Evolutionary conservation across 2,329 filamentous ascomycete species (phyloP).

Genomic region (Fusarium armeniacum): DNA sequence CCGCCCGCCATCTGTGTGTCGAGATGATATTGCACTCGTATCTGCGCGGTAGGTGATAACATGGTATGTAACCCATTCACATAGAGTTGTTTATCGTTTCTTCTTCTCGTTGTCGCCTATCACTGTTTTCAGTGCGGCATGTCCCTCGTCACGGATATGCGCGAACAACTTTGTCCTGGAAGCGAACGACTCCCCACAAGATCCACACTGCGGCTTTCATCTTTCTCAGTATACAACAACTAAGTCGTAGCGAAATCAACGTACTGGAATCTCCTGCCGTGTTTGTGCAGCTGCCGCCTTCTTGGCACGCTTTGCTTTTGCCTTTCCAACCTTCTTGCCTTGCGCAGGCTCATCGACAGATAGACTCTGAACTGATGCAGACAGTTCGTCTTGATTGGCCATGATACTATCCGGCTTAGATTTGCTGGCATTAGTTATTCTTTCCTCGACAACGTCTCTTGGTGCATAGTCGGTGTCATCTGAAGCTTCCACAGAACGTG

Average conservation of each 20-base stretch:
- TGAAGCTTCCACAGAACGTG: slow-evolving; percentile 35
- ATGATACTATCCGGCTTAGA: slow-evolving; percentile 1
- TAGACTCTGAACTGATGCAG: slow-evolving; percentile 39
- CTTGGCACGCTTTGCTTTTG: slow-evolving; percentile 65
- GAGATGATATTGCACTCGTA: neutral
- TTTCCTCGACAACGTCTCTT: slow-evolving; percentile 59
- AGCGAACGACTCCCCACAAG: slow-evolving; percentile 63
- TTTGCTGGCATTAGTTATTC: slow-evolving; percentile 51
- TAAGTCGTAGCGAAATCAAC: slow-evolving; percentile 32
- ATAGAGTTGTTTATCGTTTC: slow-evolving; percentile 49
- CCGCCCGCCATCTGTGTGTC: neutral
- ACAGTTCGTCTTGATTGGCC: slow-evolving; percentile 21
- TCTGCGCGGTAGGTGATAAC: neutral
- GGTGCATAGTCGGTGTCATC: slow-evolving; percentile 63
- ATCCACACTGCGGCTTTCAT: slow-evolving; percentile 59
- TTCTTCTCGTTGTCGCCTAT: slow-evolving; percentile 55
- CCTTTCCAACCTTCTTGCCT: slow-evolving; percentile 64
- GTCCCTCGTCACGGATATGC: slow-evolving; percentile 76
- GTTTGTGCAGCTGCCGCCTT: slow-evolving; percentile 59
- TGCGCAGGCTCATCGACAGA: slow-evolving; percentile 46
- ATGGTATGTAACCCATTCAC: neutral
- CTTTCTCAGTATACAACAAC: slow-evolving; percentile 6
- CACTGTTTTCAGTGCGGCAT: slow-evolving; percentile 66
- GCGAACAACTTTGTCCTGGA: slow-evolving; percentile 80
- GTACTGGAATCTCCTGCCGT: slow-evolving; percentile 55